phyloP scores from a whole-genome alignment of 805 yeast genomes.

The Teunomyces pallodes region DNA sequence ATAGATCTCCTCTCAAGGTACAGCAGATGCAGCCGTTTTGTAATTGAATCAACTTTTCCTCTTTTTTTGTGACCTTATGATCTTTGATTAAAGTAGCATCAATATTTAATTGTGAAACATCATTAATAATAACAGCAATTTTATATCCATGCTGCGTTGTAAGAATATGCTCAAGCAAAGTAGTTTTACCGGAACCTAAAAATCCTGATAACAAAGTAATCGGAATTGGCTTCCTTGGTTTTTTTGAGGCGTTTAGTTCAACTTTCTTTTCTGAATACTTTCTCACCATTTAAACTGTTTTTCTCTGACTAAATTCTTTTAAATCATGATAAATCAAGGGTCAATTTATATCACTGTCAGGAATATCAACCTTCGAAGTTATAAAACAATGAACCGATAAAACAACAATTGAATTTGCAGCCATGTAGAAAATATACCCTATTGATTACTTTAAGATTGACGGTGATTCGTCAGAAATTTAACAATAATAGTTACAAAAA shows the following conservation, averaged over 20 bases:
- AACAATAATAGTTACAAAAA: conserved; percentile 1
- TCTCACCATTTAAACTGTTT: not conserved
- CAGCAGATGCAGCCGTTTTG: conserved; percentile 52
- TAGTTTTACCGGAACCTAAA: conserved; percentile 47
- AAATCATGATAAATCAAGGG: too few species aligned
- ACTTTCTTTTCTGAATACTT: not conserved
- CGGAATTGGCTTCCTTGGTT: conserved; percentile 33
- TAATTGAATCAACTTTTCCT: conserved; percentile 44
- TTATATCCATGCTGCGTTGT: conserved; percentile 38
- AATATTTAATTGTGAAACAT: conserved; percentile 42
- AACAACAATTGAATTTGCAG: not conserved
- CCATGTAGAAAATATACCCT: not conserved
- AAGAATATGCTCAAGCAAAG: conserved; percentile 42
- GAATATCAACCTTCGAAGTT: not conserved
- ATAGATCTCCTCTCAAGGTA: conserved; percentile 45
- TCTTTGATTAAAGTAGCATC: conserved; percentile 41
- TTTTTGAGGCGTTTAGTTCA: not conserved
- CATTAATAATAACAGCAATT: conserved; percentile 48
- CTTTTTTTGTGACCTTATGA: conserved; percentile 38
- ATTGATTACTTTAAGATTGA: not conserved
- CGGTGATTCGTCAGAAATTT: not conserved
- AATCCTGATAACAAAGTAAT: conserved; percentile 48
- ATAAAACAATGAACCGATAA: not conserved
- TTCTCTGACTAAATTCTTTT: not conserved
- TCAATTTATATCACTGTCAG: not conserved